These are phyloP conservation scores for Fremontodendron californicum DNA, from an alignment of 345 rosid species.

Conservation along the genomic window DNA sequence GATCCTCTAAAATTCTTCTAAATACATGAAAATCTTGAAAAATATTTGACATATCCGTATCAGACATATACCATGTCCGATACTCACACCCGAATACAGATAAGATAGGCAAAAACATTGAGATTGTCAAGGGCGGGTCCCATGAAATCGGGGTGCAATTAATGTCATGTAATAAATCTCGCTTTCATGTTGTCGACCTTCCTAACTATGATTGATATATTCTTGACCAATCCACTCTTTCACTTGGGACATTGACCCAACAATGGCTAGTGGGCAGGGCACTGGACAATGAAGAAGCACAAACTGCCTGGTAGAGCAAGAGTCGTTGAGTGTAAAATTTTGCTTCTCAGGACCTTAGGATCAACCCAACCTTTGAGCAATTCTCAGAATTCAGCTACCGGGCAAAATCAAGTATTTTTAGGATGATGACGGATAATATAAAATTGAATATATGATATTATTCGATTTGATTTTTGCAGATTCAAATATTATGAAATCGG, in stretches of 20 bases:
- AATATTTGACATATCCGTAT: no score
- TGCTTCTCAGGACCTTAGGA: background rate
- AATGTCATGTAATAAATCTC: background rate
- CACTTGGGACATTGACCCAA: background rate
- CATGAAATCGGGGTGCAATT: background rate
- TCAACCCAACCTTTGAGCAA: background rate
- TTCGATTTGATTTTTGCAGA: no score
- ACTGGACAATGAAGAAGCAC: background rate
- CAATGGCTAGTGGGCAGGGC: background rate
- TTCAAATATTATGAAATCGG: no score
- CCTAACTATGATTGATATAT: background rate
- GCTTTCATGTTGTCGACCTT: background rate
- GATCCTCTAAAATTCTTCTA: no score
- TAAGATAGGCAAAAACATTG: background rate
- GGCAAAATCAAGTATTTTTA: background rate
- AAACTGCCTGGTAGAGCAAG: background rate
- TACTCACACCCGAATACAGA: no score
- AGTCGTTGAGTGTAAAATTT: background rate
- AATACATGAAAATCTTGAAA: no score
- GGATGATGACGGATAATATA: no score
- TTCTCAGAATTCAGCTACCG: background rate
- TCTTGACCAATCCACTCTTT: background rate
- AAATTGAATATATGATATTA: no score
- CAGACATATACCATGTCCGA: no score
- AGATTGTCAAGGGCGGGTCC: background rate